Evolutionary conservation across 495 filamentous ascomycete genomes (phyloP).

Genomic region (Aspergillus incahuasiensis): DNA sequence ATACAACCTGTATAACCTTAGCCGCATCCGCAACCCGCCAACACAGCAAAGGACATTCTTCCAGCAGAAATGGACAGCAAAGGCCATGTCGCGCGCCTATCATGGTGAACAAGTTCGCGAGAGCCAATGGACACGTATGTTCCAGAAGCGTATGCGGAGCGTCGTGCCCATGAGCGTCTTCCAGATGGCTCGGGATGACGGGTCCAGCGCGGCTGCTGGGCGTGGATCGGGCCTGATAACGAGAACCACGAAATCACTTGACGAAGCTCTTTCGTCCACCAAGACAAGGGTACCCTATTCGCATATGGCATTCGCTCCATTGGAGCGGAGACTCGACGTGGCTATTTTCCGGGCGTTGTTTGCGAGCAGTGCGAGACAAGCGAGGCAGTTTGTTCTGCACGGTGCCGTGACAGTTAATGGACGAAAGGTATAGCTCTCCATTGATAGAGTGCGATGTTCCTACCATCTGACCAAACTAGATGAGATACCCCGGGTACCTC

Average conservation of each 20-base stretch:
- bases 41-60: slow-evolving; percentile 64
- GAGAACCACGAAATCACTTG: neutral
- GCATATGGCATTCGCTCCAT: slow-evolving; percentile 85
- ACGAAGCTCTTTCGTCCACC: too few species aligned
- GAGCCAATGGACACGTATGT: slow-evolving; percentile 88
- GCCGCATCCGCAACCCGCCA: slow-evolving; percentile 39
- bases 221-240: slow-evolving; percentile 66
- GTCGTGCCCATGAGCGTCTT: slow-evolving; percentile 78
- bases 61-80: slow-evolving; percentile 96
- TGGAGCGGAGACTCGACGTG: slow-evolving; percentile 86
- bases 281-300: slow-evolving; percentile 65
- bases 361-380: slow-evolving; percentile 90
- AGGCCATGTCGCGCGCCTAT: slow-evolving; percentile 75
- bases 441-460: neutral
- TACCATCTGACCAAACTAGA: slow-evolving; percentile 45
- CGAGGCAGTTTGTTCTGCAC: slow-evolving; percentile 89
- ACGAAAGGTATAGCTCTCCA: slow-evolving; percentile 62
- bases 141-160: slow-evolving; percentile 67
- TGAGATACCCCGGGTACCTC: slow-evolving; percentile 87
- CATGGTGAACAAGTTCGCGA: slow-evolving; percentile 93
- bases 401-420: slow-evolving; percentile 94
- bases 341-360: slow-evolving; percentile 90
- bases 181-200: slow-evolving; percentile 73
- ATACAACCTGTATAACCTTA: slow-evolving; percentile 90
- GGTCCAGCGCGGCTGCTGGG: slow-evolving; percentile 73